Evolutionary conservation across 148 eudicot genomes (phyloP).

Genomic region (Simmondsia chinensis): DNA sequence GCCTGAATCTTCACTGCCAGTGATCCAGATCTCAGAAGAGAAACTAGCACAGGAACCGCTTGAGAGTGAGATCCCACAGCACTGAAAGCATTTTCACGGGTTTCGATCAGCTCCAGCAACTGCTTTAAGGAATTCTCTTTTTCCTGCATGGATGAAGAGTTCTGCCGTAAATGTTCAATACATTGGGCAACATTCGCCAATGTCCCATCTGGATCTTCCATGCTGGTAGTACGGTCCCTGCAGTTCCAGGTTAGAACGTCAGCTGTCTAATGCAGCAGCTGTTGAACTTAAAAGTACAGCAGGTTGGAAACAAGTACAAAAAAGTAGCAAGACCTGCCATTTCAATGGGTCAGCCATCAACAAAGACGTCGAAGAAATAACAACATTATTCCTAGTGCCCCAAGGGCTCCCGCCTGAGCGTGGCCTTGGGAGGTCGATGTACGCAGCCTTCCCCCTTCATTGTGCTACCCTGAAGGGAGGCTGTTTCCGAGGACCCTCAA

Average conservation of each 20-base stretch:
- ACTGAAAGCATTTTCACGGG: constrained; percentile 92
- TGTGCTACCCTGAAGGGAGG: too few species aligned
- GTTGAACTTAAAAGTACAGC: not conserved
- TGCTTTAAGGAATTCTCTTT: constrained; percentile 75
- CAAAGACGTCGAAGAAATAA: too few species aligned
- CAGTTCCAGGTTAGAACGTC: constrained; percentile 12
- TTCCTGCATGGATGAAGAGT: constrained; percentile 65
- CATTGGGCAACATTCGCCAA: constrained; percentile 97
- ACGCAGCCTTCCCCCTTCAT: too few species aligned
- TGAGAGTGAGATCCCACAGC: constrained; percentile 99
- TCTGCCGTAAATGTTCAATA: constrained; percentile 94
- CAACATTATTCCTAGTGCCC: too few species aligned
- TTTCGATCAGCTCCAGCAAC: constrained; percentile 76
- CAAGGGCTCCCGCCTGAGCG: too few species aligned
- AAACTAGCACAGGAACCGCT: constrained; percentile 96
- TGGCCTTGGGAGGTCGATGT: too few species aligned
- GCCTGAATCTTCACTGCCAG: constrained; percentile 80
- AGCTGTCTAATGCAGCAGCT: constrained; percentile 1
- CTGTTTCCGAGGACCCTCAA: too few species aligned
- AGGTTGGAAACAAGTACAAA: not conserved
- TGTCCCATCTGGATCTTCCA: constrained; percentile 98
- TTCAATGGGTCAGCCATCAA: too few species aligned
- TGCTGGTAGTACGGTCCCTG: constrained; percentile 88
- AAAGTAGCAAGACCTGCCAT: not conserved
- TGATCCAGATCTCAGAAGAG: constrained; percentile 89